Percentiles rank a stretch among this genome's conserved stretches.
phyloP scores from a whole-genome alignment of 2,329 filamentous ascomycete genomes.

The Colletotrichum tofieldiae region DNA sequence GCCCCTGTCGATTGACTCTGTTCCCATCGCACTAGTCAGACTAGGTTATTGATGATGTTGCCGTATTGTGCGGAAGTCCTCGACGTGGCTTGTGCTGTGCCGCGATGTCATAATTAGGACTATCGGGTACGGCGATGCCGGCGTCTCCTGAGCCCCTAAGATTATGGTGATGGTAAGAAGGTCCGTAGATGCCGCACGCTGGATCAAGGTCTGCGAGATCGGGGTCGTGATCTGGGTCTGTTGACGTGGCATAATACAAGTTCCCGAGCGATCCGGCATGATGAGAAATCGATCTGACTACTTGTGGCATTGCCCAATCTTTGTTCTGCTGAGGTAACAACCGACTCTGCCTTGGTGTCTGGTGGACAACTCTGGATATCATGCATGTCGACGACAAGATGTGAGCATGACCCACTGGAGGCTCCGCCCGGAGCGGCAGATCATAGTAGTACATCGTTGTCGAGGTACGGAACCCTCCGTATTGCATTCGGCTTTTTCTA shows the following conservation, averaged over 20 bases:
- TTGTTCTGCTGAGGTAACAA: not conserved
- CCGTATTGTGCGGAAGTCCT: not conserved
- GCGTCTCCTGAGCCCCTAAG: not conserved
- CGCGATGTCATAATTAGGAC: too few species aligned
- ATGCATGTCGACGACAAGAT: not conserved
- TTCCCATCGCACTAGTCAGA: not conserved
- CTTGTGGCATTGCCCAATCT: too few species aligned
- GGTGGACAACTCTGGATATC: not conserved
- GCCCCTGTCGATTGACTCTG: not conserved
- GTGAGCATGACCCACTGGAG: not conserved
- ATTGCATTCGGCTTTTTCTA: not conserved
- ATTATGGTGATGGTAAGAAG: not conserved
- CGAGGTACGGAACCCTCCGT: slow-evolving; percentile 2
- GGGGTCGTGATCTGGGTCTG: not conserved
- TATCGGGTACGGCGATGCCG: not conserved
- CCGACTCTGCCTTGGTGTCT: not conserved
- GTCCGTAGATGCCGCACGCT: not conserved
- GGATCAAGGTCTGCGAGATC: not conserved
- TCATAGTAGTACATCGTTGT: not conserved
- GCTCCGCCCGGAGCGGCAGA: not conserved
- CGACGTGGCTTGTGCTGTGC: not conserved
- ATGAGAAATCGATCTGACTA: not conserved
- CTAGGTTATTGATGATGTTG: not conserved
- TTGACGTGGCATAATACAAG: too few species aligned
- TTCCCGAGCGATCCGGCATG: not conserved